Evolutionary conservation across 2,329 filamentous ascomycete genomes (phyloP), one percentile per base, ranked within the genome.

Genomic region (Stachybotrys chartarum): DNA sequence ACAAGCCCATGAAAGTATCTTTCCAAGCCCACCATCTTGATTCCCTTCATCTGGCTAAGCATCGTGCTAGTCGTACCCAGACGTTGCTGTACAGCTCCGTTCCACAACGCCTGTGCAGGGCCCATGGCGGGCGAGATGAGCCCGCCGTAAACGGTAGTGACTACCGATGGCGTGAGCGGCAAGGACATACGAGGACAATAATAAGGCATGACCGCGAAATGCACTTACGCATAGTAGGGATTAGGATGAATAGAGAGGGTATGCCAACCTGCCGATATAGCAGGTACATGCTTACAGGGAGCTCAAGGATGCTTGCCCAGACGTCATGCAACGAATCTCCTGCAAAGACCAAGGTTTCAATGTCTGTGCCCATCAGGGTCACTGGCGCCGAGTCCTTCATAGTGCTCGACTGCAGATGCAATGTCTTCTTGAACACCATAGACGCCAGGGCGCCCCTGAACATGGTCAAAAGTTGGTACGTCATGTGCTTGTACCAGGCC

Each of bases 341-440:
- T 6, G 66, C 64, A 8, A 55, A 53, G 1, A 63, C 60, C 8
- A 74, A 67, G 0, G 58, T 59, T 8, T 76, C 74, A 6, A 79
- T 69, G 53, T 78, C 76, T 1, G 74, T 71, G 16, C 70, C 74
- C 74, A 79, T 79, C 7, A 78, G 64, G 1, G 75, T 78, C 5
- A 75, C 60, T 1, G 75, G 68, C 1, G 70, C 69, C 1, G 68
- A 66, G 24, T 74, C 72, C 16, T 72, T 68, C 30, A 68, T 62
- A 1, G 63, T 58, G 0, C 63, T 58, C 0, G 64, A 61, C 11
- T 64, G 64, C 16, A 76, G 57, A 1, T 62, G 59, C 1, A 76
- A 56, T 0, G 75, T 77, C 59, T 78, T 77, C 17, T 73, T 71
- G 60, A 78, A 83, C 2, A 84, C 74, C 59, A 82, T 66, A 0